Conservation (phyloP, 441 rosid species). For the Manihot esculenta region DNA sequence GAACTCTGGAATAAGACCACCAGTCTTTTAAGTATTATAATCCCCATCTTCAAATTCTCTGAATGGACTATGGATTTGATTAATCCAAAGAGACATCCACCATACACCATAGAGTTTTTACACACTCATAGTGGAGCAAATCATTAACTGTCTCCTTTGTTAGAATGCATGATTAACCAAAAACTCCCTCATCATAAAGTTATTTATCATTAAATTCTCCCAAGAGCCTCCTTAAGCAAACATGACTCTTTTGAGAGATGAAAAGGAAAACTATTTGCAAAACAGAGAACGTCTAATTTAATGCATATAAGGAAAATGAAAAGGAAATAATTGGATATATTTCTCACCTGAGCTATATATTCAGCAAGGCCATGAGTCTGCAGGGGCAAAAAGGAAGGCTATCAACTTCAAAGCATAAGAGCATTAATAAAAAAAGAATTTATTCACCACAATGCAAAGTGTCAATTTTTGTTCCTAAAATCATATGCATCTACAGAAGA, state of each 20-base stretch:
- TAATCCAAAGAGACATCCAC: not conserved
- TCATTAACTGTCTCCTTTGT: not conserved
- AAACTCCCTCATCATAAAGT: not conserved
- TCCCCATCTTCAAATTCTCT: not conserved
- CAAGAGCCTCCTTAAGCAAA: constrained; percentile 4
- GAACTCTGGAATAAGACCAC: not conserved
- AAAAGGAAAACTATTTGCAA: constrained; percentile 7
- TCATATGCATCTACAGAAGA: not conserved
- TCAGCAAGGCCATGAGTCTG: constrained; percentile 98
- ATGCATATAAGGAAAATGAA: constrained; percentile 1
- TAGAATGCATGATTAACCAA: not conserved
- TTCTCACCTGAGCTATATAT: constrained; percentile 90
- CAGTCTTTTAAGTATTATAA: not conserved
- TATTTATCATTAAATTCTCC: constrained; percentile 1
- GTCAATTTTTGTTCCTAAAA: not conserved
- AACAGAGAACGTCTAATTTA: not conserved
- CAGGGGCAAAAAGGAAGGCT: constrained; percentile 27
- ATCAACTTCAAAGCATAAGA: constrained; percentile 27
- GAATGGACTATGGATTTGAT: not conserved
- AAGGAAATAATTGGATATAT: constrained; percentile 19
- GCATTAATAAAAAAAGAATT: constrained; percentile 5
- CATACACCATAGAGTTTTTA: not conserved
- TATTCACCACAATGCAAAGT: not conserved
- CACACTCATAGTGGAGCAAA: not conserved
- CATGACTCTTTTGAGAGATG: not conserved